Evolutionary conservation across 1,139 yeast genomes (phyloP).

Genomic region (Protomyces lactucae-debilis): DNA sequence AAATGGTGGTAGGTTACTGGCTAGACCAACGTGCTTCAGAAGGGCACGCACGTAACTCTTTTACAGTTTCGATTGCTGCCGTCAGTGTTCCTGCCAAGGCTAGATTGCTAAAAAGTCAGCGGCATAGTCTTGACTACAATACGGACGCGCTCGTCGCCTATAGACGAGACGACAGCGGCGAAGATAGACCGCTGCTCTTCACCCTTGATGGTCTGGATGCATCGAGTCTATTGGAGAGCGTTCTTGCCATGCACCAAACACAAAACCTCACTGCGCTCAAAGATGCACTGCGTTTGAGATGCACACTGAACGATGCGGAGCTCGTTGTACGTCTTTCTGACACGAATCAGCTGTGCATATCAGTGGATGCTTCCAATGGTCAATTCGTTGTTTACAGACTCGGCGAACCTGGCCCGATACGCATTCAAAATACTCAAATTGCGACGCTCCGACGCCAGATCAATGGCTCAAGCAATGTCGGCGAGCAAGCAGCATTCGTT

Average conservation of each 20-base stretch:
- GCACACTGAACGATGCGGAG: neutral
- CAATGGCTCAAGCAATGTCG: neutral
- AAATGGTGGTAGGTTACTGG: constrained; percentile 17
- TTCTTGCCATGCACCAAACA: neutral
- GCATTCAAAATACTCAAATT: neutral
- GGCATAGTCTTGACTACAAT: constrained; percentile 2
- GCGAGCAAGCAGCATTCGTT: constrained; percentile 1
- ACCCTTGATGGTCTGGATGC: constrained; percentile 4
- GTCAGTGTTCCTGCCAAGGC: neutral
- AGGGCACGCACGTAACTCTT: constrained; percentile 7
- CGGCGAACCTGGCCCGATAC: neutral
- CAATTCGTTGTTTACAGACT: neutral
- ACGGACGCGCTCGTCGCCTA: constrained; percentile 3
- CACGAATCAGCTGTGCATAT: neutral
- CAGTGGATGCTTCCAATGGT: constrained; percentile 5
- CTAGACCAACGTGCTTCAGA: constrained; percentile 10
- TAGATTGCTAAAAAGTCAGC: neutral
- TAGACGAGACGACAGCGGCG: constrained; percentile 2
- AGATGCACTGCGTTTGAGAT: neutral
- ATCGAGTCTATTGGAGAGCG: neutral
- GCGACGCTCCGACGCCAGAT: neutral
- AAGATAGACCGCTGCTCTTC: neutral
- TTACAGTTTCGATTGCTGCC: constrained; percentile 16
- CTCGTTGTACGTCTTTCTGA: neutral
- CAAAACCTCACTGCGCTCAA: neutral